A percentile compares a stretch with the other conserved stretches of the same genome.
Evolutionary conservation across 2,329 filamentous ascomycete species (phyloP).

Genomic region (Davidsoniella eucalypti): DNA sequence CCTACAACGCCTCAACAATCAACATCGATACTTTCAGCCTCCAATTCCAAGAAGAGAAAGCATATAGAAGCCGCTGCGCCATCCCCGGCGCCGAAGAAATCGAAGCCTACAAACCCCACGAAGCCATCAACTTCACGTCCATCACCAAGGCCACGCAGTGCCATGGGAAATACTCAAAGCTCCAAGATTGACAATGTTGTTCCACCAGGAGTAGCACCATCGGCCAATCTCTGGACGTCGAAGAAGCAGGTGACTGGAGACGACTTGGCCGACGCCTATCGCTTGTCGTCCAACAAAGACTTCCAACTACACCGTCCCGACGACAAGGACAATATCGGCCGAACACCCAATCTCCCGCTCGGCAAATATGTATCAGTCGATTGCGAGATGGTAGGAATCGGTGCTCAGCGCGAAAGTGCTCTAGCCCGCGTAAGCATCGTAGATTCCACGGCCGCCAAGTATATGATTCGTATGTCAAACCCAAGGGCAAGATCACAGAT

Average conservation of each 20-base stretch:
- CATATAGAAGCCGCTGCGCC: conserved; percentile 10
- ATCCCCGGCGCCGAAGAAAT: conserved; percentile 3
- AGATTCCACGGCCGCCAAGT: conserved; percentile 87
- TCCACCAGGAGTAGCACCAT: conserved; percentile 25
- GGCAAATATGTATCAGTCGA: conserved; percentile 89
- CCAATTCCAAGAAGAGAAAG: conserved; percentile 20
- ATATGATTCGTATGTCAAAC: conserved; percentile 83
- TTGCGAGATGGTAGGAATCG: conserved; percentile 95
- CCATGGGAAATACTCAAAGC: conserved; percentile 43
- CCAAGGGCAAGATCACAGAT: conserved; percentile 64
- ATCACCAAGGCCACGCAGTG: neutral
- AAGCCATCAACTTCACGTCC: conserved; percentile 3
- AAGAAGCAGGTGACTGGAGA: conserved; percentile 45
- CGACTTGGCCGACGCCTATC: conserved; percentile 45
- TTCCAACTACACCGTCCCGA: conserved; percentile 30
- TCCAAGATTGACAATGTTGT: conserved; percentile 25
- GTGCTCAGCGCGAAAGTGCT: conserved; percentile 51
- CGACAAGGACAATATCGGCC: conserved; percentile 46
- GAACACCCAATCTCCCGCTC: conserved; percentile 44
- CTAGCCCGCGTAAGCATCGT: conserved; percentile 80
- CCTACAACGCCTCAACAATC: conserved; percentile 14
- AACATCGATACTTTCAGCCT: conserved; percentile 15
- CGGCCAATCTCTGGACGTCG: conserved; percentile 42
- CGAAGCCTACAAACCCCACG: conserved; percentile 12
- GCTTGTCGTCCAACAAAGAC: conserved; percentile 30